phyloP scores from a whole-genome alignment of 495 filamentous ascomycete genomes.

The Cercophora sp. region DNA sequence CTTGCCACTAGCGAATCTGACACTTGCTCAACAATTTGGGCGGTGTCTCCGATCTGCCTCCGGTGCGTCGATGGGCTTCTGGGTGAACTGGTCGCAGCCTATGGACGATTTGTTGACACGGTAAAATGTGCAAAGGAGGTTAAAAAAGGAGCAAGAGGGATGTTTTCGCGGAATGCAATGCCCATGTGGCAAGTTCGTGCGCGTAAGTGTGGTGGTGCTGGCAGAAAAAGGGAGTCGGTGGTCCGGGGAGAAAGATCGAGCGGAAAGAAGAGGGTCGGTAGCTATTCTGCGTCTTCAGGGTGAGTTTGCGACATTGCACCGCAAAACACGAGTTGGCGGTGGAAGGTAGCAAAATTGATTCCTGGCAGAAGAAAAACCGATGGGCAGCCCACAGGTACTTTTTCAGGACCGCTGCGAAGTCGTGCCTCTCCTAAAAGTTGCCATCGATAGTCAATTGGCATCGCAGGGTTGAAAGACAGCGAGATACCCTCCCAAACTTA shows the following conservation, averaged over 20 bases:
- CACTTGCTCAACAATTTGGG: too few relatives aligned
- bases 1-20: too few relatives aligned
- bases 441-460: constrained; percentile 3
- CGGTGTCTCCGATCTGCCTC: too few relatives aligned
- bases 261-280: constrained; percentile 7
- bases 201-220: neutral
- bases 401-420: neutral
- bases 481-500: neutral
- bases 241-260: neutral
- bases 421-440: constrained; percentile 2
- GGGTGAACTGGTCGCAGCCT: too few relatives aligned
- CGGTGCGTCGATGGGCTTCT: neutral
- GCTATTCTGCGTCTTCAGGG: constrained; percentile 24
- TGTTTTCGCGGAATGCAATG: too few relatives aligned
- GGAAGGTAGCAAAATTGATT: too few relatives aligned
- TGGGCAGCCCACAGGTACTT: too few relatives aligned
- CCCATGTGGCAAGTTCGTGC: constrained; percentile 13
- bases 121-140: constrained; percentile 1
- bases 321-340: too few relatives aligned
- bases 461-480: neutral
- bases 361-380: too few relatives aligned
- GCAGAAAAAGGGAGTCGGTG: neutral
- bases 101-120: too few relatives aligned
- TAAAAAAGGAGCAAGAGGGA: neutral
- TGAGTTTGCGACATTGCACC: constrained; percentile 25